These are phyloP conservation scores for Maudiozyma turicensis DNA, from an alignment of 805 yeast species.

Conservation along the genomic window DNA sequence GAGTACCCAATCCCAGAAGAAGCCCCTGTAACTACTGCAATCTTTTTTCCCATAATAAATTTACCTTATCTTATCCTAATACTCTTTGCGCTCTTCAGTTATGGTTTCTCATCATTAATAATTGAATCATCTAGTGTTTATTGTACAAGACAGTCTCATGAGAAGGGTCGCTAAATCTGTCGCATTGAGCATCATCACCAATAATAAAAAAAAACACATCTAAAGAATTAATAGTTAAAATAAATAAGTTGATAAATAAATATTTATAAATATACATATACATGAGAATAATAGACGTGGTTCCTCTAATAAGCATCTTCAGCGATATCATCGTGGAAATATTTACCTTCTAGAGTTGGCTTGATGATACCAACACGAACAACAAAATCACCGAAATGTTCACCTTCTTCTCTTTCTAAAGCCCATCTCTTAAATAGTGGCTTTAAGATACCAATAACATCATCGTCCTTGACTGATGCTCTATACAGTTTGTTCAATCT, in stretches of 20 bases:
- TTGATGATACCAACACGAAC: slow-evolving; percentile 80
- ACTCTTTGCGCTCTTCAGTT: too few species aligned
- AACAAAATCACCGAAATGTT: slow-evolving; percentile 91
- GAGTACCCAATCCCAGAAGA: slow-evolving; percentile 49
- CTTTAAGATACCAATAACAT: slow-evolving; percentile 63
- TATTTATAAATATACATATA: background rate
- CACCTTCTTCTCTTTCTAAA: slow-evolving; percentile 79
- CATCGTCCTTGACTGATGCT: slow-evolving; percentile 84
- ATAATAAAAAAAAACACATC: background rate
- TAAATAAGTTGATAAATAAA: background rate
- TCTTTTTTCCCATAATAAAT: slow-evolving; percentile 15
- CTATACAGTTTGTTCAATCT: slow-evolving; percentile 83
- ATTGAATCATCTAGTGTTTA: background rate
- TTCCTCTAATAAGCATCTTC: slow-evolving; percentile 44
- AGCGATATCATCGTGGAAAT: slow-evolving; percentile 88
- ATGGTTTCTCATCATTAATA: background rate
- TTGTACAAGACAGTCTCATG: too few species aligned
- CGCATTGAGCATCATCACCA: too few species aligned
- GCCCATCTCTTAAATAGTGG: slow-evolving; percentile 94
- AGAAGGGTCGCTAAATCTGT: too few species aligned
- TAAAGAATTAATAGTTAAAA: slow-evolving; percentile 1
- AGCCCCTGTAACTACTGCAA: slow-evolving; percentile 51
- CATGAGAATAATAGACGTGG: slow-evolving; percentile 4
- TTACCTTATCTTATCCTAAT: background rate
- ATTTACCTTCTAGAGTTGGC: slow-evolving; percentile 83